Evolutionary conservation across 2,329 filamentous ascomycete species (phyloP), one percentile per base, ranked within the genome.

Genomic region (Orbilia javanica): DNA sequence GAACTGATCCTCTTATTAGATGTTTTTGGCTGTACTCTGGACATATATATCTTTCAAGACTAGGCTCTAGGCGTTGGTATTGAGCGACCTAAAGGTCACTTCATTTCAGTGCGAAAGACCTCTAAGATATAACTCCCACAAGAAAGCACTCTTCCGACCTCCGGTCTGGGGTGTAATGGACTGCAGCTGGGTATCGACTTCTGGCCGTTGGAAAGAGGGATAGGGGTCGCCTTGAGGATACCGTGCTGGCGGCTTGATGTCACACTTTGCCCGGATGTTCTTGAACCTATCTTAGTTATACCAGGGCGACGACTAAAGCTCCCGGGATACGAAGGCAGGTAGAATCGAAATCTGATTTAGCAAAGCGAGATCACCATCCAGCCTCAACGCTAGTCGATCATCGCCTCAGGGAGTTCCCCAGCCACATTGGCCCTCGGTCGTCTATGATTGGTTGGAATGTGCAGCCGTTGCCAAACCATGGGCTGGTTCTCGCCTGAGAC

Each of bases 371-470:
- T 60, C 8, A 31, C 55, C 55, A 60, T 60, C 55, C 20, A 60
- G 18, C 31, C 20, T 27, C 18, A 15, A 60, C 31, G 10, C 34
- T 42, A 42, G 34, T 20, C 31, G n/a, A n/a, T n/a, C n/a, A n/a
- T n/a, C n/a, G n/a, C n/a, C n/a, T n/a, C n/a, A n/a, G n/a, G n/a
- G n/a, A n/a, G n/a, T n/a, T 5, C 36, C 25, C 20, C 20, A 65
- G 52, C 60, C 70, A 73, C 60, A 25, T 8, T n/a, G 10, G 25
- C 2, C 50, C 48, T 6, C 10, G n/a, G 1, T 4, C 6, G 5
- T 20, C 20, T 65, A 10, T 66, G 39, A 77, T 66, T 77, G 72
- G 72, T 20, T 48, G 72, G 72, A 27, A 46, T 22, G 48, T 31
- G 65, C 20, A 70, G 7, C 72, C 65, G 55, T 46, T 29, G 18